phyloP scores from a whole-genome alignment of 202 grass and related monocot species.

The Eragrostis tef region DNA sequence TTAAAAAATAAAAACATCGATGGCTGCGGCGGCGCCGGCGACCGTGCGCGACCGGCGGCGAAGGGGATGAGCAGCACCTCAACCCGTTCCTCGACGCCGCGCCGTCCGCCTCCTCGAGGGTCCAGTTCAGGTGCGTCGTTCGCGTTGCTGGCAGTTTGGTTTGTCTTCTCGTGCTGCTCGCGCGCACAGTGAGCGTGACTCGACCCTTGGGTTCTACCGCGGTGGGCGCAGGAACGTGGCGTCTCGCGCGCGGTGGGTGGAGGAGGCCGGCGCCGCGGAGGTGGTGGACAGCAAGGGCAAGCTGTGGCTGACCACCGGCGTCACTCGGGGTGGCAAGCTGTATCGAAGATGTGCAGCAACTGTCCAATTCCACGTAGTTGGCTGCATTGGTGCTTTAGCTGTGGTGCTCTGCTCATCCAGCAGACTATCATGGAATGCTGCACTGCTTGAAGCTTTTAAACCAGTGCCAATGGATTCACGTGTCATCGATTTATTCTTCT shows the following conservation, averaged over 20 bases:
- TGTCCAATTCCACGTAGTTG: neutral
- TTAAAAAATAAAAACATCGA: neutral
- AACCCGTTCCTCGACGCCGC: conserved; percentile 62
- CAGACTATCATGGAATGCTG: neutral
- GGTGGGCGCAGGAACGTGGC: conserved; percentile 54
- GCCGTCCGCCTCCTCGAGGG: conserved; percentile 33
- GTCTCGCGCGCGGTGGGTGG: conserved; percentile 67
- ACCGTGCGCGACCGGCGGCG: neutral
- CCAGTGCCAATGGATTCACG: neutral
- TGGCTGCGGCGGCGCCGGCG: neutral
- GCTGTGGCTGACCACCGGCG: conserved; percentile 74
- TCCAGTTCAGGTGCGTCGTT: conserved; percentile 66
- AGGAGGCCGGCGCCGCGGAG: conserved; percentile 67
- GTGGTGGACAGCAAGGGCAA: conserved; percentile 79
- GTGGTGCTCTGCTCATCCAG: neutral
- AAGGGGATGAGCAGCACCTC: conserved; percentile 63
- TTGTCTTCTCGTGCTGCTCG: neutral
- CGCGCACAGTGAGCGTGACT: neutral
- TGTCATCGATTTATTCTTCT: neutral
- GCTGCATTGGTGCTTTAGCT: neutral
- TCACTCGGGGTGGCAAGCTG: conserved; percentile 58
- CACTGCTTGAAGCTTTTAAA: neutral
- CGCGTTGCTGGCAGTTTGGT: neutral
- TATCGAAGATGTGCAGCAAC: neutral
- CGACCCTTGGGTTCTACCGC: conserved; percentile 14